phyloP scores from a whole-genome alignment of 306 rosid genomes.

The Dryas octopetala region DNA sequence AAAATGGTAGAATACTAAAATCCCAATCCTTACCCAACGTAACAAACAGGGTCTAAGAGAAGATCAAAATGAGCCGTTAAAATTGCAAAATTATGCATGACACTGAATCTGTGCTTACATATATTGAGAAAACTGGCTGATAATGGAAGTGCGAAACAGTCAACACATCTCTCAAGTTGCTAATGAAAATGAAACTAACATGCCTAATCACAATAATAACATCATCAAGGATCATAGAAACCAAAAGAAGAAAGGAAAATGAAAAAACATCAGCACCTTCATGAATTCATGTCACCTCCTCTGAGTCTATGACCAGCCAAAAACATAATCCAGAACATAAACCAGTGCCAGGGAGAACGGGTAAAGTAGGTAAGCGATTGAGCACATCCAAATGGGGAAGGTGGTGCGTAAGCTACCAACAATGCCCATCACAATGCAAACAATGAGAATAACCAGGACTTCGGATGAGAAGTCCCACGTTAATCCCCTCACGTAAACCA shows the following conservation, averaged over 20 bases:
- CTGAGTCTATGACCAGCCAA: slow-evolving; percentile 78
- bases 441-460: slow-evolving; percentile 78
- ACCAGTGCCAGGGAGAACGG: slow-evolving; percentile 86
- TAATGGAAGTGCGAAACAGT: neutral
- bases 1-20: no score
- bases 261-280: neutral
- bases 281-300: neutral
- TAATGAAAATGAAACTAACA: neutral
- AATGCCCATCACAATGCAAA: slow-evolving; percentile 71
- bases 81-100: neutral
- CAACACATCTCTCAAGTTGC: neutral
- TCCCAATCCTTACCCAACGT: no score
- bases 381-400: slow-evolving; percentile 85
- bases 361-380: slow-evolving; percentile 73
- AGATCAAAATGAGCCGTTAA: neutral
- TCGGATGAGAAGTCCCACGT: slow-evolving; percentile 94
- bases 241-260: neutral
- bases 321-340: slow-evolving; percentile 83
- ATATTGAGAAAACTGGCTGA: neutral
- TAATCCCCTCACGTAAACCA: slow-evolving; percentile 75
- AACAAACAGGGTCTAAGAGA: neutral
- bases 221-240: neutral
- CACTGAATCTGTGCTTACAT: neutral
- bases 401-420: slow-evolving; percentile 80
- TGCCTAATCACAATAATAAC: neutral